Percentiles rank a stretch among this genome's conserved stretches.
Evolutionary conservation across 768 basidiomycete genomes (phyloP).

Genomic region (Chalciporus sphaerocephalus): DNA sequence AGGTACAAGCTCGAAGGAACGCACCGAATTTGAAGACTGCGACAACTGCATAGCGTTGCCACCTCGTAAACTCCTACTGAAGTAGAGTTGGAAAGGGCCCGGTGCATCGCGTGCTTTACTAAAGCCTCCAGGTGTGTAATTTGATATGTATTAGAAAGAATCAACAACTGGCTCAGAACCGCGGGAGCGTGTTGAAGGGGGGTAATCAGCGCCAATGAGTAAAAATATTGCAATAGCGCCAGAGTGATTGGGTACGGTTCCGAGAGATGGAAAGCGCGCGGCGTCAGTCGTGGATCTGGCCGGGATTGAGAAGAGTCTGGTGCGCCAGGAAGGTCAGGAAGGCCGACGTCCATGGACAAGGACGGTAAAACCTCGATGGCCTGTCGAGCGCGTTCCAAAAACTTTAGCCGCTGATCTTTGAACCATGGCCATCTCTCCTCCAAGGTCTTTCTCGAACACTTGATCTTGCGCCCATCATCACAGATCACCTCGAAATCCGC

Average conservation of each 20-base stretch:
- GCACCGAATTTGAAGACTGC: slow-evolving; percentile 85
- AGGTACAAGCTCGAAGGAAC: slow-evolving; percentile 28
- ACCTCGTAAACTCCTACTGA: slow-evolving; percentile 94
- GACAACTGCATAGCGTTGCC: slow-evolving; percentile 84
- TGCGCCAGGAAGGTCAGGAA: slow-evolving; percentile 57
- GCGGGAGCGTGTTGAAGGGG: slow-evolving; percentile 89
- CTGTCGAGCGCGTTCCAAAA: slow-evolving; percentile 53
- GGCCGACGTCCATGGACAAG: slow-evolving; percentile 56
- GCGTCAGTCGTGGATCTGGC: slow-evolving; percentile 75
- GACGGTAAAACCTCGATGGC: slow-evolving; percentile 56
- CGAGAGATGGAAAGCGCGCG: slow-evolving; percentile 74
- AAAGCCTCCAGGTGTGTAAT: slow-evolving; percentile 69
- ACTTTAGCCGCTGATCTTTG: slow-evolving; percentile 58
- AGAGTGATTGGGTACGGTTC: slow-evolving; percentile 87
- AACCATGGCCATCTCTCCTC: slow-evolving; percentile 97
- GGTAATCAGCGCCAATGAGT: slow-evolving; percentile 80
- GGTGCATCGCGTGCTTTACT: slow-evolving; percentile 95
- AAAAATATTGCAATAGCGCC: slow-evolving; percentile 91
- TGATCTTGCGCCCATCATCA: slow-evolving; percentile 81
- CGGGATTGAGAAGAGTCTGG: slow-evolving; percentile 46
- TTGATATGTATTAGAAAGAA: slow-evolving; percentile 80
- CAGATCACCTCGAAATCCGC: slow-evolving; percentile 92
- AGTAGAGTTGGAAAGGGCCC: slow-evolving; percentile 74
- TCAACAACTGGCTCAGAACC: slow-evolving; percentile 80
- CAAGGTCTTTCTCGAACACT: slow-evolving; percentile 78